These are phyloP conservation scores for Oidiodendron maius DNA, from an alignment of 495 filamentous ascomycete genomes.

Conservation along the genomic window DNA sequence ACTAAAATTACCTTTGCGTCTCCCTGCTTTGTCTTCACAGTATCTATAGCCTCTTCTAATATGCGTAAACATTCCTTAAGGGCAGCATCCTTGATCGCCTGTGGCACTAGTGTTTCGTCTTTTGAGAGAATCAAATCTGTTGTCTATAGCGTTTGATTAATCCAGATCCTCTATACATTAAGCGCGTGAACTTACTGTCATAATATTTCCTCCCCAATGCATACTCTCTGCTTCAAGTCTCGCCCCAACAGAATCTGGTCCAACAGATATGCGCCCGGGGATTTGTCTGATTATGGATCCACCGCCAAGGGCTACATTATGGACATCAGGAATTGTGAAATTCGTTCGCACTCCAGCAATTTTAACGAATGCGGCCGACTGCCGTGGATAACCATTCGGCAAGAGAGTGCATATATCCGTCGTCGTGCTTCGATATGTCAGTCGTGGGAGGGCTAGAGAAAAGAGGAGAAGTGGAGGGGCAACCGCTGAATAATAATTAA, in stretches of 20 bases:
- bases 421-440: slow-evolving; percentile 37
- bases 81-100: slow-evolving; percentile 9
- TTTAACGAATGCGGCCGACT: slow-evolving; percentile 45
- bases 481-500: no score
- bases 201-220: slow-evolving; percentile 43
- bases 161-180: no score
- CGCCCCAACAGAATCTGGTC: slow-evolving; percentile 42
- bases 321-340: slow-evolving; percentile 48
- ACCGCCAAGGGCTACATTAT: slow-evolving; percentile 47
- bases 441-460: background rate
- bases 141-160: slow-evolving; percentile 8
- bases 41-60: slow-evolving; percentile 41
- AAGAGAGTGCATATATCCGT: slow-evolving; percentile 48
- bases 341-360: slow-evolving; percentile 46
- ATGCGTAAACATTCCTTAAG: slow-evolving; percentile 27
- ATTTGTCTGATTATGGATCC: slow-evolving; percentile 40
- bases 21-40: slow-evolving; percentile 42
- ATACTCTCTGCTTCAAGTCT: slow-evolving; percentile 31
- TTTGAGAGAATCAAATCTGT: slow-evolving; percentile 20
- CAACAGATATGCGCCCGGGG: slow-evolving; percentile 27
- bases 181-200: slow-evolving; percentile 47
- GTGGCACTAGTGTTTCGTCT: background rate
- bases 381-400: slow-evolving; percentile 46
- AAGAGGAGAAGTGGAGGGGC: background rate
- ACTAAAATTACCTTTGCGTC: slow-evolving; percentile 41